phyloP scores from a whole-genome alignment of 805 yeast genomes.

The Saturnispora mendoncae region DNA sequence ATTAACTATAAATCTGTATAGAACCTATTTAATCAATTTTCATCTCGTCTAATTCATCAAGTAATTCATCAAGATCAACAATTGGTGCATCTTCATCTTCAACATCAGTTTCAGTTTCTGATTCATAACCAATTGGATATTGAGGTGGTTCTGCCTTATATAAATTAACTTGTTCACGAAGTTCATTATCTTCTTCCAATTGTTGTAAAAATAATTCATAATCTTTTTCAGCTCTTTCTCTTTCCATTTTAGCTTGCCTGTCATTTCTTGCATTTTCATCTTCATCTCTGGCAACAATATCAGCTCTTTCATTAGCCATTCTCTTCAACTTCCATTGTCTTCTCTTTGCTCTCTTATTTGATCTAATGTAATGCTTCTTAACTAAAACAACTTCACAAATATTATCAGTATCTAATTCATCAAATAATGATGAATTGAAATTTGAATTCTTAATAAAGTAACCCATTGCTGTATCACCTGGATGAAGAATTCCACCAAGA shows the following conservation, averaged over 20 bases:
- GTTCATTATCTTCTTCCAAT: slow-evolving; percentile 91
- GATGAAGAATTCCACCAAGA: slow-evolving; percentile 87
- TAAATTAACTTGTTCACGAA: slow-evolving; percentile 82
- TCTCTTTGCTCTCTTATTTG: slow-evolving; percentile 63
- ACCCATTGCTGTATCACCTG: slow-evolving; percentile 94
- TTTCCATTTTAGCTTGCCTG: slow-evolving; percentile 78
- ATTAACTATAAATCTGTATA: too few relatives aligned
- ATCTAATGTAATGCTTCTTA: slow-evolving; percentile 81
- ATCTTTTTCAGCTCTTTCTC: slow-evolving; percentile 87
- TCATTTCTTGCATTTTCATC: slow-evolving; percentile 36
- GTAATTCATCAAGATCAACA: slow-evolving; percentile 81
- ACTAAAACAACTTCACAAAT: slow-evolving; percentile 82
- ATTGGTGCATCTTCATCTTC: slow-evolving; percentile 78
- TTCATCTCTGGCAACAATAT: slow-evolving; percentile 51
- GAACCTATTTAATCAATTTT: slow-evolving; percentile 44
- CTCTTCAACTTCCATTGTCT: slow-evolving; percentile 90
- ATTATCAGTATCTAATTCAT: slow-evolving; percentile 50
- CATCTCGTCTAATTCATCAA: slow-evolving; percentile 94
- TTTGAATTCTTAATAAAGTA: slow-evolving; percentile 79
- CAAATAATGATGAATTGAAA: slow-evolving; percentile 83
- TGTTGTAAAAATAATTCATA: slow-evolving; percentile 94
- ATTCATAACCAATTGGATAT: slow-evolving; percentile 37
- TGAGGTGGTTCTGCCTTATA: slow-evolving; percentile 49
- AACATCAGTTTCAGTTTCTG: slow-evolving; percentile 62
- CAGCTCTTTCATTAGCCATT: slow-evolving; percentile 94